Conservation (phyloP, 305 asterid genomes). For the Fraxinus greggii region DNA sequence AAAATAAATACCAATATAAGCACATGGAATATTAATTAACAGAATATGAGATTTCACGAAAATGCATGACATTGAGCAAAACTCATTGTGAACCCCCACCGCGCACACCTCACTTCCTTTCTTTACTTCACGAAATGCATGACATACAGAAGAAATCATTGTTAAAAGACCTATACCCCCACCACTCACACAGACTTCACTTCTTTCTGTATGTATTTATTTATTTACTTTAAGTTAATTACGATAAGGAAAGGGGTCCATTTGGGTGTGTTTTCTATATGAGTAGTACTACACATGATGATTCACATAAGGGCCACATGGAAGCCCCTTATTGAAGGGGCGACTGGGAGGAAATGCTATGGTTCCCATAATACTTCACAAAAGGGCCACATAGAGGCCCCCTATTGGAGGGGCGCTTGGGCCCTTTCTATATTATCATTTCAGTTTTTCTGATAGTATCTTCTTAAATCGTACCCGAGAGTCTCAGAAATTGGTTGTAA, state of each 20-base stretch:
- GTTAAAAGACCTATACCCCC: background rate
- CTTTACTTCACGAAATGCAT: background rate
- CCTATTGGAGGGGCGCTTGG: no score
- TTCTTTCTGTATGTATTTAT: background rate
- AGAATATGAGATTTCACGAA: background rate
- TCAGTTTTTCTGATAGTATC: background rate
- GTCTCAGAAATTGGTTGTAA: constrained; percentile 5
- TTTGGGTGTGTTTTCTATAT: background rate
- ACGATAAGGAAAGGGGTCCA: background rate
- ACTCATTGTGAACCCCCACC: background rate
- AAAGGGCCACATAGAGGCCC: no score
- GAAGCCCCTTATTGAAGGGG: no score
- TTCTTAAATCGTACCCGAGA: background rate
- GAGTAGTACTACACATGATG: no score
- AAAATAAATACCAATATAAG: background rate
- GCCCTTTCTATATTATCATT: background rate
- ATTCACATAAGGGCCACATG: no score
- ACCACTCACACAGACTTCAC: background rate
- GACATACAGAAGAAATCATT: background rate
- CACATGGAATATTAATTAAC: background rate
- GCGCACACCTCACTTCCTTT: background rate
- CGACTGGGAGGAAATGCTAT: no score
- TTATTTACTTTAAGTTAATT: no score
- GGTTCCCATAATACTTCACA: no score
- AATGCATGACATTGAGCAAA: background rate